Base-by-base conservation (phyloP, 2,329 filamentous ascomycete genomes). In the Apiospora arundinis region DNA sequence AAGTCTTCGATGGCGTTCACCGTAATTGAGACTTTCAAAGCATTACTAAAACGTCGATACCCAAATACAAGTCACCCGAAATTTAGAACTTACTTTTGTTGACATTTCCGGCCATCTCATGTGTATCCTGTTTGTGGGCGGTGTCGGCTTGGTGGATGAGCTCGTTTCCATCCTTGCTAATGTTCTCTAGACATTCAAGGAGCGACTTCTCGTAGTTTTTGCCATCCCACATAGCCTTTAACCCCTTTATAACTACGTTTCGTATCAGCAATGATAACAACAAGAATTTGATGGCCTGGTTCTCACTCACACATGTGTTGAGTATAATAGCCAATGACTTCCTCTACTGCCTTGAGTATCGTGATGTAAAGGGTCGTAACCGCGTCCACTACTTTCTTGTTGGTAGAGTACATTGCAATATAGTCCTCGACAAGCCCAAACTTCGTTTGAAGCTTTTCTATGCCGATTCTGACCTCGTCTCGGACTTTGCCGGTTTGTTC, bases 111-210 rank as follows among this genome's bases (percentile, higher is more conserved):
- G 28, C 52, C 3, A 60, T 28, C 32, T 37, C 32, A 11, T 37
- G 32, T 0, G 52, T 60, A 0, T 21, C 52, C n/a, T 60, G 52
- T 2, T 60, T 60, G 3, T 60, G 28, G 2, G 52, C 52, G 2
- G 52, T 60, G 21, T 60, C 28, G 2, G 52, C 52, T n/a, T 60
- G 28, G 52, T 60, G 52, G 16, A 60, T 60, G 52, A 60, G 52
- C 28, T 60, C 52, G 9, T 60, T 60, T 16, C 52, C 52, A 60
- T 60, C 18, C 8, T 37, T 60, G 16, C 16, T 60, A 2, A 60
- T 60, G 28, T 37, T n/a, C 21, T 60, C 52, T 16, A 60, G 37
- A 16, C 52, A 60, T 60, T 60, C 6, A 16, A 60, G 52, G 28
- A 60, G 52, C 0, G 52, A 37, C 7, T 60, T 60, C 18, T 60